Evolutionary conservation across 2,329 filamentous ascomycete genomes (phyloP), one percentile per base, ranked within the genome.

Genomic region (Trichoderma gracile): DNA sequence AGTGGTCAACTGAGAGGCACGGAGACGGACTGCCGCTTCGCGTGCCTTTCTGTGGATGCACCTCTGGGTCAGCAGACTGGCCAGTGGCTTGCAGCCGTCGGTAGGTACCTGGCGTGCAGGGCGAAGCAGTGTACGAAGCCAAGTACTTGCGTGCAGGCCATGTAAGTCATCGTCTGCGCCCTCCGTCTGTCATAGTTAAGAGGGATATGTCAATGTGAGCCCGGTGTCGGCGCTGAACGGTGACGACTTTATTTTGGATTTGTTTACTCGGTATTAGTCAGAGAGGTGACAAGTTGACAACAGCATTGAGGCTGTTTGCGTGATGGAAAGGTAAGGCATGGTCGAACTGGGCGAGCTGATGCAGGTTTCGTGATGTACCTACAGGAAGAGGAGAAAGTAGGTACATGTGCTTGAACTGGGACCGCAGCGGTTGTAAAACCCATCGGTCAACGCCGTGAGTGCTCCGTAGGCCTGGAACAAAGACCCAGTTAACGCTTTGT

Each of bases 391-490:
- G 15, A n/a, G 47, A 10, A n/a, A n/a, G n/a, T n/a, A 33, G 30
- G 30, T 33, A 33, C 30, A 9, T 33, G 6, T 33, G 30, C 30
- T 33, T 2, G 5, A 27, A 8, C 25, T 5, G 3, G 27, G 7
- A 30, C 27, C 14, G 33, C 33, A 38, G 33, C 14, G 33, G 33
- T 38, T 38, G 33, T 33, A 30, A 23, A 14, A 43, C 7, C 45
- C 47, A 46, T 54, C 58, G 58, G 58, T n/a, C 49, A 62, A 62
- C 49, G 38, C 58, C 58, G 58, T 59, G 33, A 38, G 33, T 38
- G 33, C 33, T 38, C 33, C 33, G 33, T 38, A 38, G 33, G 33
- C 33, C 10, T 38, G 33, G 33, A 38, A 54, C 40, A 33, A 46
- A 47, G 49, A 38, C 53, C 58, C 49, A 54, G 38, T 46, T 54